A percentile compares a stretch with the other conserved stretches of the same genome.
phyloP scores from a whole-genome alignment of 345 rosid species.

The Camelina neglecta region DNA sequence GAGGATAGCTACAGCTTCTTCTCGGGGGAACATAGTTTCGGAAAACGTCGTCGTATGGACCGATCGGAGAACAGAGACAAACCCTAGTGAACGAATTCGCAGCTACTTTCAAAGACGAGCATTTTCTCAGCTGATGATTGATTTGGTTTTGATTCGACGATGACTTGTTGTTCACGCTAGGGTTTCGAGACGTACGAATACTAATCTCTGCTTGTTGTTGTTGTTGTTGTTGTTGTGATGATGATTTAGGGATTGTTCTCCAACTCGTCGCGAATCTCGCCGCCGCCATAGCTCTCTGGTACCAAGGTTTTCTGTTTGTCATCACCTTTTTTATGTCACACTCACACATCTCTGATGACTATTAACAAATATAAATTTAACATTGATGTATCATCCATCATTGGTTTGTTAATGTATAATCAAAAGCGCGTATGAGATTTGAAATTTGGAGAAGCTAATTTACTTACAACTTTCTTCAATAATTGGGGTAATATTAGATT shows the following conservation, averaged over 20 bases:
- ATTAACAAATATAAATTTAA: background rate
- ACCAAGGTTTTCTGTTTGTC: slow-evolving; percentile 85
- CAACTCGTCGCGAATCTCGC: slow-evolving; percentile 61
- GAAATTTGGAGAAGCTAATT: background rate
- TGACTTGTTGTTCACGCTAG: slow-evolving; percentile 61
- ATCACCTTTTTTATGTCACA: slow-evolving; percentile 35
- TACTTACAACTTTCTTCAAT: background rate
- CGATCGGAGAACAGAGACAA: slow-evolving; percentile 88
- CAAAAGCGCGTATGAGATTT: slow-evolving; percentile 9
- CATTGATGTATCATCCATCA: background rate
- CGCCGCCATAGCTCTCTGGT: slow-evolving; percentile 85
- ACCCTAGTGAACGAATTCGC: slow-evolving; percentile 77
- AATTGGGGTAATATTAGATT: background rate
- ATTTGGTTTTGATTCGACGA: slow-evolving; percentile 22
- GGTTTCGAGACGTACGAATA: slow-evolving; percentile 44
- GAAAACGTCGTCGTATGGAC: slow-evolving; percentile 87
- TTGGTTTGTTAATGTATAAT: background rate
- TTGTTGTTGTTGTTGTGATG: slow-evolving; percentile 11
- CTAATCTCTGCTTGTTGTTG: slow-evolving; percentile 17
- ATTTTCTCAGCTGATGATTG: slow-evolving; percentile 59
- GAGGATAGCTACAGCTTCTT: slow-evolving; percentile 87
- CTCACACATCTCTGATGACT: slow-evolving; percentile 28
- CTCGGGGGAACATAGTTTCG: slow-evolving; percentile 77
- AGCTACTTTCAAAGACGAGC: slow-evolving; percentile 78
- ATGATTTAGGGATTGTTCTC: slow-evolving; percentile 57